Conservation (phyloP, 768 basidiomycete species). For the Leccinum variicolor region DNA sequence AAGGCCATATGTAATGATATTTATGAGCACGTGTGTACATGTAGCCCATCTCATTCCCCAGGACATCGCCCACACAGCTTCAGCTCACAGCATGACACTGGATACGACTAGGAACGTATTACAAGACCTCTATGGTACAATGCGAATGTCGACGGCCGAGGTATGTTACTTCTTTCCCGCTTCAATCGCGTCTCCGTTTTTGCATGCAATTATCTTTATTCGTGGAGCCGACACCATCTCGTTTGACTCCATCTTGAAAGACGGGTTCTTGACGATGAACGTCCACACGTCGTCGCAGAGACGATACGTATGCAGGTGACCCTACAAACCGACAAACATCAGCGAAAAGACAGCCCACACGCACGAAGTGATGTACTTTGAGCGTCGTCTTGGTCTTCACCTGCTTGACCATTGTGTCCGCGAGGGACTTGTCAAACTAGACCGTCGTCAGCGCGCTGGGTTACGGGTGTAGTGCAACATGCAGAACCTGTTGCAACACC, state of each 20-base stretch:
- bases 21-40: conserved; percentile 22
- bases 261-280: conserved; percentile 90
- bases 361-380: conserved; percentile 55
- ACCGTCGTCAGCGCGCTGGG: conserved; percentile 13
- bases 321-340: conserved; percentile 41
- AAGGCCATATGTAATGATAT: conserved; percentile 5
- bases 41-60: neutral
- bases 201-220: conserved; percentile 98
- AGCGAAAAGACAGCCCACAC: neutral
- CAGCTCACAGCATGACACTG: conserved; percentile 13
- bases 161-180: conserved; percentile 66
- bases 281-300: conserved; percentile 98
- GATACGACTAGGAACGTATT: conserved; percentile 8
- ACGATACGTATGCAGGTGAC: conserved; percentile 88
- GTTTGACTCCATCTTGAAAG: conserved; percentile 94
- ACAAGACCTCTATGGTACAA: conserved; percentile 29
- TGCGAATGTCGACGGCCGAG: neutral
- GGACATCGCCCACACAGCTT: neutral
- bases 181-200: conserved; percentile 88
- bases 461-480: conserved; percentile 9
- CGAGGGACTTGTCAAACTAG: conserved; percentile 95
- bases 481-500: conserved; percentile 89
- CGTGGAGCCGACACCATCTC: conserved; percentile 69
- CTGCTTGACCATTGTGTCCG: conserved; percentile 87
- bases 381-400: conserved; percentile 94